phyloP scores from a whole-genome alignment of 352 stramenopile genomes.

The Blastocystis sp. region DNA sequence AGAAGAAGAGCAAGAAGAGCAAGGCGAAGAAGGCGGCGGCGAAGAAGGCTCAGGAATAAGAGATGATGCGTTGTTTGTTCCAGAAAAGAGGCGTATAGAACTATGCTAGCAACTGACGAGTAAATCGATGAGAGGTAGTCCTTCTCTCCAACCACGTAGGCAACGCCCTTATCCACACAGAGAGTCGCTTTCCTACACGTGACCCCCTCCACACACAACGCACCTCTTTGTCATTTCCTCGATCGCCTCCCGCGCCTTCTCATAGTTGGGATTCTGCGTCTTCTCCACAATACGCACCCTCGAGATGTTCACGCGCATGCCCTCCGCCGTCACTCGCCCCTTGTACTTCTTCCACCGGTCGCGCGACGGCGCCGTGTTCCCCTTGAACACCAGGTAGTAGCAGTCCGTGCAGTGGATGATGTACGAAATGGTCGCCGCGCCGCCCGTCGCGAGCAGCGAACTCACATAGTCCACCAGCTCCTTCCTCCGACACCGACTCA shows the following conservation, averaged over 20 bases:
- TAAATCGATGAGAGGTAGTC: background rate
- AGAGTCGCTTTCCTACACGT: conserved; percentile 16
- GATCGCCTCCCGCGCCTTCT: background rate
- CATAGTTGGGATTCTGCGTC: background rate
- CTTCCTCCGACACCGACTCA: conserved; percentile 27
- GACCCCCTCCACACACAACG: background rate
- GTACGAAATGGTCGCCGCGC: background rate
- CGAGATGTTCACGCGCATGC: background rate
- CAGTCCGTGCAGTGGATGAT: conserved; percentile 10
- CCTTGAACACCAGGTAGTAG: conserved; percentile 35
- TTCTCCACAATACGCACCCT: background rate
- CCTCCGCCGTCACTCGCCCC: background rate
- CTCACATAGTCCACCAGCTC: background rate
- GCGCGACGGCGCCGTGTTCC: background rate
- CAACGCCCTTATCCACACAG: conserved; percentile 3
- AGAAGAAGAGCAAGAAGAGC: conserved; percentile 73
- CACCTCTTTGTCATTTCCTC: conserved; percentile 26
- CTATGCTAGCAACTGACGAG: background rate
- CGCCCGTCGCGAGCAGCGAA: background rate
- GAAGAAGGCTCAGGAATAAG: background rate
- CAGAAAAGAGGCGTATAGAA: background rate
- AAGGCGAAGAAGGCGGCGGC: conserved; percentile 27
- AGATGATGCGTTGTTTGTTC: conserved; percentile 4
- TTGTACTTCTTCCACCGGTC: conserved; percentile 61
- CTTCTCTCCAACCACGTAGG: conserved; percentile 16